Evolutionary conservation across 129 eudicot species (phyloP), one percentile per base, ranked within the genome.

Genomic region (Tagetes patula): DNA sequence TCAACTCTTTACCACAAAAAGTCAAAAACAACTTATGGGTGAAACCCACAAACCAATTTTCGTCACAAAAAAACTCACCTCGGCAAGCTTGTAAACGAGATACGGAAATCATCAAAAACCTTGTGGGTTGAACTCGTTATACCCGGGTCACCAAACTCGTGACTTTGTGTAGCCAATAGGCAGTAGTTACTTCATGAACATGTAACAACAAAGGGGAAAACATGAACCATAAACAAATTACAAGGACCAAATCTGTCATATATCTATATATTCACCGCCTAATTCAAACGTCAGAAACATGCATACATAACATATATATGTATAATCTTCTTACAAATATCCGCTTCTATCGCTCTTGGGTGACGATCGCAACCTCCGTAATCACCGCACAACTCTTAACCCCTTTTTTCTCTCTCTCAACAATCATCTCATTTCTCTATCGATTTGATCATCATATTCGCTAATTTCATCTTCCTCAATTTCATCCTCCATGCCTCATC

Each of bases 281-380:
- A 42, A 55, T 63, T 71, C 82, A 39, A 78, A 78, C 77, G 82
- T 78, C 82, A 78, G 0, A 53, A 31, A 31, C 72, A 73, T 68
- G 50, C 52, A 43, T 30, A 59, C 39, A 14, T 56, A 10, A n/a
- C n/a, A n/a, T n/a, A n/a, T n/a, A n/a, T n/a, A n/a, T n/a, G n/a
- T 34, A 47, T 31, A 11, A 77, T 59, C 13, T 78, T 78, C 50
- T 72, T 67, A 79, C 82, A 72, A 43, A 65, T 58, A 58, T 72
- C 77, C 82, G 78, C 69, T 65, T 72, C 59, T 79, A 72, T 61
- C 82, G 82, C 73, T 78, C 67, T 31, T 20, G 20, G 53, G 69
- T 79, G 77, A 79, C 82, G 82, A 79, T 72, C 82, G 77, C 82
- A 55, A 79, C 20, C 31, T 77, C 81, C 81, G 76, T 30, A 77